A percentile compares a stretch with the other conserved stretches of the same genome.
Evolutionary conservation across 1,284 basidiomycete genomes (phyloP).

Genomic region (Ceratobasidium sp.): DNA sequence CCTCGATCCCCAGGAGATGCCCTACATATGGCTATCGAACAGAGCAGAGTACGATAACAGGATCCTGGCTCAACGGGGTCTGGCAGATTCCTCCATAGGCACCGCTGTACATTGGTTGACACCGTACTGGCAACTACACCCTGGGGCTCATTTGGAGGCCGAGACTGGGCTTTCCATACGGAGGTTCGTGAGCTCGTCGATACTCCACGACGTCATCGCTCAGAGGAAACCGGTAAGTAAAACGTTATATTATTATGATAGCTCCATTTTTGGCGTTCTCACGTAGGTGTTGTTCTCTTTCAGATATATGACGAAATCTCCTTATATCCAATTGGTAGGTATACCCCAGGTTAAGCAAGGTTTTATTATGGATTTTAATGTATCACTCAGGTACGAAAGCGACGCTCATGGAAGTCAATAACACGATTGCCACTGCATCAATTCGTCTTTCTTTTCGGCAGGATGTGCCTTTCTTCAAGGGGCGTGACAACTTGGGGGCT

Average conservation of each 20-base stretch:
- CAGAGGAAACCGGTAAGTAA: background rate
- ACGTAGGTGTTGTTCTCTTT: background rate
- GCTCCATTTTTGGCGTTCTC: background rate
- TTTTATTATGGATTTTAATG: too few relatives aligned
- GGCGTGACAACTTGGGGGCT: background rate
- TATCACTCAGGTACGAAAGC: too few relatives aligned
- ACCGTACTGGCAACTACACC: background rate
- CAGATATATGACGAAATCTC: background rate
- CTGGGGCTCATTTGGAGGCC: slow-evolving; percentile 3
- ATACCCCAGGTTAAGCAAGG: background rate
- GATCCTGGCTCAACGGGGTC: too few relatives aligned
- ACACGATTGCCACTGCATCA: background rate
- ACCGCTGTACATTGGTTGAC: background rate
- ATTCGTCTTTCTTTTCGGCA: background rate
- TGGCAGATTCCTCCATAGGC: background rate
- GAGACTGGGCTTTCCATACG: background rate
- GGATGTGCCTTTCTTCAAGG: background rate
- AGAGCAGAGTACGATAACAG: too few relatives aligned
- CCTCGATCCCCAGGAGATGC: too few relatives aligned
- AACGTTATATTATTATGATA: background rate
- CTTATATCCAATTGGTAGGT: slow-evolving; percentile 14
- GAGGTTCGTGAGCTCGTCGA: slow-evolving; percentile 12
- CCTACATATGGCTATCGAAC: background rate
- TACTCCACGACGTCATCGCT: background rate
- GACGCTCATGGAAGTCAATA: background rate